Evolutionary conservation across 2,329 filamentous ascomycete genomes (phyloP), one percentile per base, ranked within the genome.

Genomic region (Fusarium oligoseptatum): DNA sequence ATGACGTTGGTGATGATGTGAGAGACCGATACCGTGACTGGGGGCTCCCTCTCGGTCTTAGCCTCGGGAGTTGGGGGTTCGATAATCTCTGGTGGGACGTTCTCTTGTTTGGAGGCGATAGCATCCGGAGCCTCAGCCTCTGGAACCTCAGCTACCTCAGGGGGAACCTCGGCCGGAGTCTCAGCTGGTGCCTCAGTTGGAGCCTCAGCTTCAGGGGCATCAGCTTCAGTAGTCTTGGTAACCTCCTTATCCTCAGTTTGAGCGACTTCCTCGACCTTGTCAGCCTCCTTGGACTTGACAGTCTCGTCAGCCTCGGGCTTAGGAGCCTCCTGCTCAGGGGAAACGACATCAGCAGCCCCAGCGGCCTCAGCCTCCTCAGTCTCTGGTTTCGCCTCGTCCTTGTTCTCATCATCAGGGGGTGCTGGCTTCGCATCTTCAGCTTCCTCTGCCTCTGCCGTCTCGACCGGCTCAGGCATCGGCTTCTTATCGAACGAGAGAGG

Each of bases 1-100:
- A 96, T 90, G 45, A 93, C 90, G 80, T 96, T 97, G 7, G 94
- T 96, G 71, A 97, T 84, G 12, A 96, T 86, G 80, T 96, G 94
- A 45, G 92, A 94, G 6, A 97, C 89, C 9, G 92, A 94, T 9
- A 91, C 92, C 11, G 86, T 87, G 80, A 80, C 52, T 50, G 68
- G 73, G 3, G 66, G 74, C 10, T 81, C 60, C 55, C 70, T 67
- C 71, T 75, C 67, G 67, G 60, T 61, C 60, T 68, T 74, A n/a
- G 66, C 20, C 34, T 71, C 67, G 39, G 58, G 74, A 41, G 66
- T 77, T 66, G 74, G 73, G 67, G 66, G 74, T 63, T 65, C 72
- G 39, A 56, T 32, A 14, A 64, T 67, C 64, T 68, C 68, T n/a
- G 66, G 37, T 58, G 56, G 72, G 43, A 70, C 43, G 48, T 62